These are phyloP conservation scores for Talaromyces sp. DNA, from an alignment of 2,329 filamentous ascomycete genomes.

Conservation along the genomic window DNA sequence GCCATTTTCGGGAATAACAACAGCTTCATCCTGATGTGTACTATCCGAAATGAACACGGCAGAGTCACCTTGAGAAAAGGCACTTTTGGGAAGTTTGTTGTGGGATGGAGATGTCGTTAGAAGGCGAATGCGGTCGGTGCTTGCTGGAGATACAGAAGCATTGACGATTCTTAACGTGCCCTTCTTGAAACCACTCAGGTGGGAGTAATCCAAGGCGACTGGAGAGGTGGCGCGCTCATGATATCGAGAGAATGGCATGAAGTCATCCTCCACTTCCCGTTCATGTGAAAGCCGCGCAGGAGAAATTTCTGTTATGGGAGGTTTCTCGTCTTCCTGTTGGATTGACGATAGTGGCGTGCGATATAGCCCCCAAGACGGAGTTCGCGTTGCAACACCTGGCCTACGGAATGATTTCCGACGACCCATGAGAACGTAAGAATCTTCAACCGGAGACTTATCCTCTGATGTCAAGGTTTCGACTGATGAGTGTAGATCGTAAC, in stretches of 20 bases:
- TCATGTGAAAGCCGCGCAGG: conserved; percentile 13
- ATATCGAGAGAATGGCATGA: conserved; percentile 14
- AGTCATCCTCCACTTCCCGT: conserved; percentile 18
- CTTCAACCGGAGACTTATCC: conserved; percentile 6
- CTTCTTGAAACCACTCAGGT: conserved; percentile 38
- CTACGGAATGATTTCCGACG: conserved; percentile 37
- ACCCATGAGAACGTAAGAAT: conserved; percentile 31
- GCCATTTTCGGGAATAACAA: not conserved
- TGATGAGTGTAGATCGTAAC: not conserved
- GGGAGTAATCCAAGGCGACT: conserved; percentile 35
- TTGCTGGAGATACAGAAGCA: conserved; percentile 35
- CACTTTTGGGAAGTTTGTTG: not conserved
- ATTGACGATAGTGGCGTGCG: conserved; percentile 24
- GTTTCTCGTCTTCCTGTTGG: conserved; percentile 23
- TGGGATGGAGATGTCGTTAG: conserved; percentile 13
- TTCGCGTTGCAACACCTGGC: conserved; percentile 35
- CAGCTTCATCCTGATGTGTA: conserved; percentile 7
- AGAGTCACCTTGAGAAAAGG: conserved; percentile 18
- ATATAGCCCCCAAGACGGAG: conserved; percentile 24
- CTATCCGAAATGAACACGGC: not conserved
- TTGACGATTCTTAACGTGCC: conserved; percentile 42
- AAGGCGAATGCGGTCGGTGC: conserved; percentile 32
- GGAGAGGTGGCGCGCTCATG: conserved; percentile 27
- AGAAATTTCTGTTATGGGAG: conserved; percentile 14
- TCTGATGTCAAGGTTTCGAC: conserved; percentile 28